Base-by-base conservation (phyloP, 371 early-diverging fungal genomes). In the Mucor saturninus region DNA sequence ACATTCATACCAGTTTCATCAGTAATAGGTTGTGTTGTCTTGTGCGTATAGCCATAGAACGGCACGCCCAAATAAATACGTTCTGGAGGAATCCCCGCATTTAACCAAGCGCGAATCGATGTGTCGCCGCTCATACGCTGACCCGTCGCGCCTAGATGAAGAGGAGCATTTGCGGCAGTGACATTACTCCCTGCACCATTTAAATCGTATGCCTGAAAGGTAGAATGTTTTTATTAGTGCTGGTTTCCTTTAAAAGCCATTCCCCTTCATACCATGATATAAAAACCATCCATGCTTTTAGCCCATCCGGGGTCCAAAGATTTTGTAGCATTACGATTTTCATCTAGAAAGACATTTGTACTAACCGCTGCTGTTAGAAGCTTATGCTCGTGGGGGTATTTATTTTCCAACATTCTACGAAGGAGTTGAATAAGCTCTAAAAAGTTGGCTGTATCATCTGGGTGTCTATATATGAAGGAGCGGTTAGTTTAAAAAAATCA, bases 151-250 rank as follows among this genome's bases (percentile, higher is more conserved):
- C 65, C 64, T 11, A 58, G 35, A 21, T 80, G 64, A 45, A 93
- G 71, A 4, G 91, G 91, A 5, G 90, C 84, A 61, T 87, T 89
- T 54, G 89, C 79, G 0, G 88, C 86, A 1, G 75, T 62, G 5
- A 45, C 48, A 4, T 42, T 31, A 58, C 74, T 65, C 64, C 71
- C 76, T 37, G 51, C 61, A 45, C 80, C 80, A 38, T 65, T 72
- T 10, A 79, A 29, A 62, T 79, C 80, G 48, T 79, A 79, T 11
- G 73, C 75, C 77, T 77, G 40, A 37, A 38, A 11, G 31, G 5
- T 43, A 14, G 14, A 13, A 26, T 14, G 2, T 2, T 40, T n/a
- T 29, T 37, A 11, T 40, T n/a, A 31, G 35, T 15, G 10, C 7
- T 14, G 28, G 3, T 0, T 30, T 32, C 7, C 14, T 53, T 30